Conservation (phyloP, 139 green algal genomes). For the Trebouxia sp. region DNA sequence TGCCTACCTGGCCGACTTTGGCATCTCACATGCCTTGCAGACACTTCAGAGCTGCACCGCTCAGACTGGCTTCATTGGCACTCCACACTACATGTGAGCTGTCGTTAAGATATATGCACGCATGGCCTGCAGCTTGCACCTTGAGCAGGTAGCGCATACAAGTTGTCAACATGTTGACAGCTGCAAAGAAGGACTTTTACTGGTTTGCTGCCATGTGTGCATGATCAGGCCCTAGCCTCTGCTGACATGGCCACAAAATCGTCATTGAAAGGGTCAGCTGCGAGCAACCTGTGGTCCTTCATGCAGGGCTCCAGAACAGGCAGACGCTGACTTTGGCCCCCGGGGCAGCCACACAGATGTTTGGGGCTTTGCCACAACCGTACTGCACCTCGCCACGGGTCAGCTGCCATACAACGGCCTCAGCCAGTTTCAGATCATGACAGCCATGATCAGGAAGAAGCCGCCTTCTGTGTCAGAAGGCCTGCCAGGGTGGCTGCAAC, state of each 20-base stretch:
- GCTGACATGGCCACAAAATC: not conserved
- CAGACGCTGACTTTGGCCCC: conserved; percentile 66
- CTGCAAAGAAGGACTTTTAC: too few relatives aligned
- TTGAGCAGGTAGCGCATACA: too few relatives aligned
- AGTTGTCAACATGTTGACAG: too few relatives aligned
- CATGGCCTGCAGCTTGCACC: not conserved
- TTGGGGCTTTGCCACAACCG: not conserved
- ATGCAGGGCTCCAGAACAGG: not conserved
- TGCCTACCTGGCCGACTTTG: not conserved
- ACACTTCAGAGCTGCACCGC: not conserved
- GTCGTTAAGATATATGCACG: not conserved
- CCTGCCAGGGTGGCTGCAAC: not conserved
- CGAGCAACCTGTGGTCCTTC: not conserved
- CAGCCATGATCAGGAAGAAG: not conserved
- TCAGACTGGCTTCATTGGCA: not conserved
- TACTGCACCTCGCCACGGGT: not conserved
- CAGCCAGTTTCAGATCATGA: not conserved
- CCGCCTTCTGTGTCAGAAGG: not conserved
- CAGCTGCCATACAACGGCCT: not conserved
- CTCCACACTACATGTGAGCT: not conserved
- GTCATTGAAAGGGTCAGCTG: not conserved
- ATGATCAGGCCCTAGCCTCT: not conserved
- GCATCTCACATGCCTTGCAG: not conserved
- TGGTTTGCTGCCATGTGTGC: too few relatives aligned
- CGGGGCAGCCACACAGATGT: not conserved